phyloP scores from a whole-genome alignment of 176 grass and related monocot genomes.

The Triticum turgidum region DNA sequence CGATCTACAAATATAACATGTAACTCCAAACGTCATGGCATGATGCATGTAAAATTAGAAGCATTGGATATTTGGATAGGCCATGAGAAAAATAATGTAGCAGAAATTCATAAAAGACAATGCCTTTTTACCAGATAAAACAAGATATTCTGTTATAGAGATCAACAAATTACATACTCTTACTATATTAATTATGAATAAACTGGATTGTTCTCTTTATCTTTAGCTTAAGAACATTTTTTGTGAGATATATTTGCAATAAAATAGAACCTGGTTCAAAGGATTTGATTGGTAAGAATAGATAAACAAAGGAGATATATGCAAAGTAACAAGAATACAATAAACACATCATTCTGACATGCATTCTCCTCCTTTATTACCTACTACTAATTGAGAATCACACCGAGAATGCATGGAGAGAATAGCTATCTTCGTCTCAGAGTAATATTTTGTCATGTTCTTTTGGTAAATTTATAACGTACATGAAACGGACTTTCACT shows the following conservation, averaged over 20 bases:
- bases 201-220: constrained; percentile 18
- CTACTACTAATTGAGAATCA: constrained; percentile 4
- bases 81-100: constrained; percentile 19
- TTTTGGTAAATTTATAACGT: constrained; percentile 13
- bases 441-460: constrained; percentile 16
- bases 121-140: constrained; percentile 23
- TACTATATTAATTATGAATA: constrained; percentile 1
- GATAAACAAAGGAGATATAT: not conserved
- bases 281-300: not conserved
- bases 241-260: constrained; percentile 28
- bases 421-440: not conserved
- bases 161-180: constrained; percentile 6
- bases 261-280: constrained; percentile 17
- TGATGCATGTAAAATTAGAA: constrained; percentile 21
- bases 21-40: constrained; percentile 36
- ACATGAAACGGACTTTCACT: constrained; percentile 20
- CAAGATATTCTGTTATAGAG: constrained; percentile 23
- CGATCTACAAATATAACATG: constrained; percentile 57
- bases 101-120: constrained; percentile 5
- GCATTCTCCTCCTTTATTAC: constrained; percentile 17
- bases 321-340: not conserved
- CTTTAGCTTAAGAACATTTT: constrained; percentile 11
- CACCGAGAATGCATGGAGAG: constrained; percentile 24
- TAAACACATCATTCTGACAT: constrained; percentile 8
- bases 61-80: not conserved